Evolutionary conservation across 2,329 filamentous ascomycete genomes (phyloP).

Genomic region (Macrophomina phaseolina): DNA sequence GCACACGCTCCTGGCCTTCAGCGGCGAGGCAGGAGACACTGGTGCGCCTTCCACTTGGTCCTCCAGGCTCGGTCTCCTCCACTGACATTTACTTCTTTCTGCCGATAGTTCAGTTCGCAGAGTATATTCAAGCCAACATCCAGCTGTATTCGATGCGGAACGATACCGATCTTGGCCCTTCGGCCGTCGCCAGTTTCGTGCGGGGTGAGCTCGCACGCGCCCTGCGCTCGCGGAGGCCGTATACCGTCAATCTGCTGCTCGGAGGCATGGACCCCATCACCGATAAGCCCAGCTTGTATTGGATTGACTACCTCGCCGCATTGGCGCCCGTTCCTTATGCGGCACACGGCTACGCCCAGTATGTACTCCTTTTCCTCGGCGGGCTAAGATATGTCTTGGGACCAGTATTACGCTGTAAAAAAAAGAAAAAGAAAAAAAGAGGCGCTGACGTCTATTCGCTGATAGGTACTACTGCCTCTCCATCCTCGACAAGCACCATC

Average conservation of each 20-base stretch:
- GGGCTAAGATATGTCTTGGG: too few species aligned
- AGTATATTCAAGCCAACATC: slow-evolving; percentile 98
- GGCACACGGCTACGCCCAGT: slow-evolving; percentile 97
- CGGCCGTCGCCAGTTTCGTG: slow-evolving; percentile 90
- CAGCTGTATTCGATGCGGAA: slow-evolving; percentile 99
- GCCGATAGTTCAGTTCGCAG: slow-evolving; percentile 88
- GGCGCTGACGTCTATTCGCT: background rate
- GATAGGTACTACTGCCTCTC: slow-evolving; percentile 93
- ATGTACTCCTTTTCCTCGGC: slow-evolving; percentile 47
- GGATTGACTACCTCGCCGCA: slow-evolving; percentile 95
- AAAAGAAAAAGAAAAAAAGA: too few species aligned
- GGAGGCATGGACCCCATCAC: slow-evolving; percentile 93
- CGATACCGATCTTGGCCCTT: slow-evolving; percentile 86
- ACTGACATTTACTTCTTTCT: slow-evolving; percentile 28
- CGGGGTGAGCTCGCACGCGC: slow-evolving; percentile 90
- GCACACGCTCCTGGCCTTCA: slow-evolving; percentile 93
- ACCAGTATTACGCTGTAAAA: too few species aligned
- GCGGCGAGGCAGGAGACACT: slow-evolving; percentile 94
- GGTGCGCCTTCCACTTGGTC: slow-evolving; percentile 56
- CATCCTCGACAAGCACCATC: slow-evolving; percentile 97
- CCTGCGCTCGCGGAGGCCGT: slow-evolving; percentile 89
- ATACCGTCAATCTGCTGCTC: slow-evolving; percentile 94
- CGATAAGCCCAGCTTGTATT: slow-evolving; percentile 89
- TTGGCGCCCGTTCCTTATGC: slow-evolving; percentile 90
- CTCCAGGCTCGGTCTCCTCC: background rate